Conservation (phyloP, 148 eudicot genomes). For the Hydrangea macrophylla region DNA sequence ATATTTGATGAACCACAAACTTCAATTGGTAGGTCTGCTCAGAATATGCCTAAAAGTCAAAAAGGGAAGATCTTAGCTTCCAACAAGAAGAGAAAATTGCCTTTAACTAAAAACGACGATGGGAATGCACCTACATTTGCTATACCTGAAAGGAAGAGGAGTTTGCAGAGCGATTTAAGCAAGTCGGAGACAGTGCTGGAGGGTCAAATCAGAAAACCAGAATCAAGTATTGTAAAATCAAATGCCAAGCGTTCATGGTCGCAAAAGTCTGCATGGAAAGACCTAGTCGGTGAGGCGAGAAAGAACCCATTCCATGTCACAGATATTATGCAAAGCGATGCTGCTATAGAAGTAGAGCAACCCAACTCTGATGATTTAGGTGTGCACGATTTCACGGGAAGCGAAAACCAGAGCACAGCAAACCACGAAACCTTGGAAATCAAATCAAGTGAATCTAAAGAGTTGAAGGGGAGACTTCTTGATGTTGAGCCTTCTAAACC, state of each 20-base stretch:
- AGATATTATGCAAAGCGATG: constrained; percentile 22
- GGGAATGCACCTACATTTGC: constrained; percentile 17
- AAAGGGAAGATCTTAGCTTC: constrained; percentile 23
- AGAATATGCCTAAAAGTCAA: constrained; percentile 20
- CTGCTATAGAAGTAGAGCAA: constrained; percentile 23
- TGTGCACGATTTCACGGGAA: constrained; percentile 10
- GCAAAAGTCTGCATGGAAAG: constrained; percentile 48
- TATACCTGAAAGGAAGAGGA: constrained; percentile 22
- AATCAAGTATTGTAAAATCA: constrained; percentile 21
- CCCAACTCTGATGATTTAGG: constrained; percentile 19
- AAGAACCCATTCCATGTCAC: constrained; percentile 40
- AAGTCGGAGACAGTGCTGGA: constrained; percentile 15
- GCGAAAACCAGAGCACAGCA: constrained; percentile 15
- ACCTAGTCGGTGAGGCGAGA: constrained; percentile 37
- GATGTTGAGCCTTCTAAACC: constrained; percentile 15
- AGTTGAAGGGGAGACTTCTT: constrained; percentile 14
- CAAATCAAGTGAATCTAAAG: constrained; percentile 13
- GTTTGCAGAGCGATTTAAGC: constrained; percentile 9
- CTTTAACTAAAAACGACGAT: constrained; percentile 17
- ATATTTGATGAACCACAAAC: constrained; percentile 17
- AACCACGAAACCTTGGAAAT: constrained; percentile 18
- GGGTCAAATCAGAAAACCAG: constrained; percentile 10
- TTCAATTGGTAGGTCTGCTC: constrained; percentile 18
- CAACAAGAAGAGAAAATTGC: constrained; percentile 52
- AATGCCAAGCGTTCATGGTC: constrained; percentile 20